Base-by-base conservation (phyloP, 163 green algal genomes). In the Picocystis sp. region DNA sequence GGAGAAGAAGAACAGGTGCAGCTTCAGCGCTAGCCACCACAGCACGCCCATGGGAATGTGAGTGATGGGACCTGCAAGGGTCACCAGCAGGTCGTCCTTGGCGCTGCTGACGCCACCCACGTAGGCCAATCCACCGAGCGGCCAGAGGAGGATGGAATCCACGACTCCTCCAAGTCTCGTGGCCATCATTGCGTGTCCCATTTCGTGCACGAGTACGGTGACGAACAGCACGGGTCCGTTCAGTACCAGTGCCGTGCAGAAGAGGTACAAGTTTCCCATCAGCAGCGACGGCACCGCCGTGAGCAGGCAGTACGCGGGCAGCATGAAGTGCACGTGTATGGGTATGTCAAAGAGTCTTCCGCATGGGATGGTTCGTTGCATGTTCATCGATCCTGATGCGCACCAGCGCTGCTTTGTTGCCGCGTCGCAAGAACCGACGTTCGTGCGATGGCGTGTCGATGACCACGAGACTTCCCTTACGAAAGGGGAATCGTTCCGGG, bases 91-190 rank as follows among this genome's bases (percentile, higher is more conserved):
- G 53, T 86, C 78, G 13, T 73, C 71, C 25, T 75, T 72, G 3
- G 77, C 73, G 0, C 58, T 56, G 3, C 53, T 53, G 2, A 50
- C 61, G 29, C 82, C 70, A 3, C 66, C 67, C 15, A 85, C 58
- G 61, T 74, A 87, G 1, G 78, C 78, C 15, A 87, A 63, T 1
- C 78, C 78, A 15, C 78, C 78, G 10, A 87, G 63, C 21, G 78
- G 78, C 78, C 78, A 87, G 33, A 87, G 70, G 47, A 85, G 61
- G 51, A 83, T 83, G 50, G 60, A 49, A 1, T 80, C 49, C 2
- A 68, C 73, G 1, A 58, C 29, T 2, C 65, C 69, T 23, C 77
- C 77, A 10, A 71, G 47, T 12, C 53, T 50, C 42, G 29, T 45
- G 0, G 76, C 62, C 3, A 71, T 74, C 50, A 74, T 25, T 47